phyloP scores from a whole-genome alignment of 2,329 filamentous ascomycete genomes.

The Trichoderma oligosporum region DNA sequence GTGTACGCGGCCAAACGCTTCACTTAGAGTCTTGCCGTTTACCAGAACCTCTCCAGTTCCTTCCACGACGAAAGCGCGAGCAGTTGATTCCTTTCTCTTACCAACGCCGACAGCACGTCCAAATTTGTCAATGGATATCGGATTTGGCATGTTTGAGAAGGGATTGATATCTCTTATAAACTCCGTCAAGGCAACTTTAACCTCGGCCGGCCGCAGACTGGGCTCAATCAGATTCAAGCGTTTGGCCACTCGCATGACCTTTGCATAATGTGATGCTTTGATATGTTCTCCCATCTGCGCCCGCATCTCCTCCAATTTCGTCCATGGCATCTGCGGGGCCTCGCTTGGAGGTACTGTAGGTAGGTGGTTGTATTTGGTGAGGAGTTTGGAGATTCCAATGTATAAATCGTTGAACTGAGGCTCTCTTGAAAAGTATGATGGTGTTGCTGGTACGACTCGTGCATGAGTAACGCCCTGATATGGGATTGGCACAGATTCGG shows the following conservation, averaged over 20 bases:
- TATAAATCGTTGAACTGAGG: constrained; percentile 83
- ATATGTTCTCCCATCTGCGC: constrained; percentile 67
- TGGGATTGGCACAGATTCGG: constrained; percentile 29
- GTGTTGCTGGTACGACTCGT: constrained; percentile 76
- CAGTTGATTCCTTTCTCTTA: constrained; percentile 80
- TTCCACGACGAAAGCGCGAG: constrained; percentile 84
- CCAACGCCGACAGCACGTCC: constrained; percentile 79
- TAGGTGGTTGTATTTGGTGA: constrained; percentile 68
- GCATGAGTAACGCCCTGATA: constrained; percentile 47
- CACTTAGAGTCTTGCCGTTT: constrained; percentile 80
- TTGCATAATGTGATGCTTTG: constrained; percentile 72
- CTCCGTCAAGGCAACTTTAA: constrained; percentile 58
- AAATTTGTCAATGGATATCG: constrained; percentile 66
- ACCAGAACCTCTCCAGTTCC: constrained; percentile 85
- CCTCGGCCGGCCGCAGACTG: constrained; percentile 65
- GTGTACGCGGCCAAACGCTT: constrained; percentile 82
- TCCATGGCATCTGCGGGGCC: constrained; percentile 74
- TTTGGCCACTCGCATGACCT: constrained; percentile 71
- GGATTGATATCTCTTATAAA: constrained; percentile 76
- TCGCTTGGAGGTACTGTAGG: constrained; percentile 64
- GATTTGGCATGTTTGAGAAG: constrained; percentile 58
- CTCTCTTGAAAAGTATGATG: constrained; percentile 90
- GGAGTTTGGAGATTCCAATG: constrained; percentile 67
- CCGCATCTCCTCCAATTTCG: constrained; percentile 72
- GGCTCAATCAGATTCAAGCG: constrained; percentile 83